These are phyloP conservation scores for Talaromyces sp. DNA, from an alignment of 2,329 filamentous ascomycete species.

Conservation along the genomic window DNA sequence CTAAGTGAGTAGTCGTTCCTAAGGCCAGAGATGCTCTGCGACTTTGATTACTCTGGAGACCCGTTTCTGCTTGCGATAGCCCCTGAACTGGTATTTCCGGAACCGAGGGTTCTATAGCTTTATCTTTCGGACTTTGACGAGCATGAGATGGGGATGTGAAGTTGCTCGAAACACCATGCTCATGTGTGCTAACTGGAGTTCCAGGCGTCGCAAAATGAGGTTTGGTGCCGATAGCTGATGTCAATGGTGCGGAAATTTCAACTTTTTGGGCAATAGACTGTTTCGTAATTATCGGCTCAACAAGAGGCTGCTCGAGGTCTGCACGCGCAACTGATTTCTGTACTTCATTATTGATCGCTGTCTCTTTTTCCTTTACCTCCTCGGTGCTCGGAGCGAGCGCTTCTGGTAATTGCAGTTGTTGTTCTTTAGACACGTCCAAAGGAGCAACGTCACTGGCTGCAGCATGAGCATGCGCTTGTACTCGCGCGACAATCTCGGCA, in stretches of 20 bases:
- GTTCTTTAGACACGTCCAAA: background rate
- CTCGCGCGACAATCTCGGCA: conserved; percentile 31
- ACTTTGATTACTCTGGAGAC: conserved; percentile 28
- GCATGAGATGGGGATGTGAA: conserved; percentile 23
- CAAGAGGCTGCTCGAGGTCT: conserved; percentile 11
- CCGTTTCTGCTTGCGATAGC: conserved; percentile 15
- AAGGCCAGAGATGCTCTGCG: conserved; percentile 28
- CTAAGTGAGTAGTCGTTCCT: conserved; percentile 25
- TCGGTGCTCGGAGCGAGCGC: background rate
- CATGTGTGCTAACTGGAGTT: conserved; percentile 25
- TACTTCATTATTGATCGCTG: conserved; percentile 5
- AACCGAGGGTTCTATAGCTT: background rate
- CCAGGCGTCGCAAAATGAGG: conserved; percentile 20
- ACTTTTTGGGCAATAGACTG: conserved; percentile 12
- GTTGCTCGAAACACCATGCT: conserved; percentile 22
- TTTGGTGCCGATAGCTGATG: conserved; percentile 3
- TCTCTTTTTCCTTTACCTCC: background rate
- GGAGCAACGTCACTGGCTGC: conserved; percentile 38
- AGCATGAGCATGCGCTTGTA: conserved; percentile 25
- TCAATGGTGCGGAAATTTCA: background rate
- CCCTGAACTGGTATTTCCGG: conserved; percentile 19
- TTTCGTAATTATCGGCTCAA: background rate
- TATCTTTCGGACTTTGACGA: conserved; percentile 19
- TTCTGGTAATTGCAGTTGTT: background rate
- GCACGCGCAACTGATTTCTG: conserved; percentile 19